Evolutionary conservation across 768 basidiomycete species (phyloP).

Genomic region (Hemileccinum impolitum): DNA sequence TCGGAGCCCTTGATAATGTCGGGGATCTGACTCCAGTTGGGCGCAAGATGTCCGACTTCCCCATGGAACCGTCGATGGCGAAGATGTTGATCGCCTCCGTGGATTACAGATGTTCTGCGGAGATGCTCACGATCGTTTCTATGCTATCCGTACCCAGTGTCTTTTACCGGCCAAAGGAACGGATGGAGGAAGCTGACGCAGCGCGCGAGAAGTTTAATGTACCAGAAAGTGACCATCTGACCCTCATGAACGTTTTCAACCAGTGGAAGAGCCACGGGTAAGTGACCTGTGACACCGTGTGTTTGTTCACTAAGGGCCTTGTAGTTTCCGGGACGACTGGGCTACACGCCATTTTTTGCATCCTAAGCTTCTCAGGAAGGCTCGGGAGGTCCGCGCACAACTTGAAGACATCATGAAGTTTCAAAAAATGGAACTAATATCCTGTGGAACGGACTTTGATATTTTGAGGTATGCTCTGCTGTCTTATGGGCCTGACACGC

Average conservation of each 20-base stretch:
- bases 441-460: constrained; percentile 94
- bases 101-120: constrained; percentile 87
- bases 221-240: constrained; percentile 96
- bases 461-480: constrained; percentile 55
- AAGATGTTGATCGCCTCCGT: constrained; percentile 95
- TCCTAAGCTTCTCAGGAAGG: constrained; percentile 92
- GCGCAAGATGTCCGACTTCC: constrained; percentile 98
- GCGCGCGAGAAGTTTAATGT: constrained; percentile 98
- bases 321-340: constrained; percentile 92
- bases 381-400: constrained; percentile 91
- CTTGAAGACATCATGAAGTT: constrained; percentile 99
- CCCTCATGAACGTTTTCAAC: constrained; percentile 91
- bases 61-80: constrained; percentile 98
- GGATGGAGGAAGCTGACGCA: constrained; percentile 97
- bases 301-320: constrained; percentile 4
- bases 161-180: constrained; percentile 95
- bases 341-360: constrained; percentile 93
- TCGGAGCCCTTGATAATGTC: constrained; percentile 94
- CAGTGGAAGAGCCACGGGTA: constrained; percentile 98
- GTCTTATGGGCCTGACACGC: background rate
- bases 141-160: constrained; percentile 99
- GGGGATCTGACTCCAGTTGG: constrained; percentile 93
- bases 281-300: constrained; percentile 21
- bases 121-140: constrained; percentile 98
- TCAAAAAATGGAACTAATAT: constrained; percentile 93